Base-by-base conservation (phyloP, 2,329 filamentous ascomycete species). In the Alternaria sp. region DNA sequence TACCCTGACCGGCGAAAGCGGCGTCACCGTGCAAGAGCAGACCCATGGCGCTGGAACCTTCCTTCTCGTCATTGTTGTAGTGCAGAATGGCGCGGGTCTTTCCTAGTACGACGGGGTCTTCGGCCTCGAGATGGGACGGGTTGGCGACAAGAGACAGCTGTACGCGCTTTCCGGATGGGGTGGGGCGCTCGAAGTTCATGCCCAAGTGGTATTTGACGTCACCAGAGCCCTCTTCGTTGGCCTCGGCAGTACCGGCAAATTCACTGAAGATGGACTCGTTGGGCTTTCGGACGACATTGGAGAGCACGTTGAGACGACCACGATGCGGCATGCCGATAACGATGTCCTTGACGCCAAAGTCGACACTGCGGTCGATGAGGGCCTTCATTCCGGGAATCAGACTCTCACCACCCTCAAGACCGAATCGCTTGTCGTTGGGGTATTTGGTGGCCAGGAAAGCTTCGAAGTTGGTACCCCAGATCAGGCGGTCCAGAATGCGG, bases 181-280 rank as follows among this genome's bases (percentile, higher is more conserved):
- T 99, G 58, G 96, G 96, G 68, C 96, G 93, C 86, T 99, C 96
- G 73, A 99, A 99, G 87, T 99, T 99, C 96, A 99, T 99, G 79
- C 96, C 96, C 76, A 99, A 86, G 85, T 99, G 96, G 85, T 99
- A 99, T 84, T 99, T 99, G 83, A 99, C 96, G 81, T 99, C 96
- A 75, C 96, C 96, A 62, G 96, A 98, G 64, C 96, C 96, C 84
- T 99, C 95, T 73, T 98, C 96, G 72, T 92, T 92, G 59, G 93
- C 92, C 78, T 93, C 93, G 21, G 92, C 85, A 50, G 91, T 93
- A 74, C 96, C 96, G 67, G 93, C 92, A 77, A 99, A 99, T 82
- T 99, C 96, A 80, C 92, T 97, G 86, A 99, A 99, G 82, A 99
- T 99, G 70, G 96, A 98, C 85, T 98, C 96, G 83, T 99, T 99